Conservation (phyloP, 106 monocot genomes). For the Dendrobium catenatum region DNA sequence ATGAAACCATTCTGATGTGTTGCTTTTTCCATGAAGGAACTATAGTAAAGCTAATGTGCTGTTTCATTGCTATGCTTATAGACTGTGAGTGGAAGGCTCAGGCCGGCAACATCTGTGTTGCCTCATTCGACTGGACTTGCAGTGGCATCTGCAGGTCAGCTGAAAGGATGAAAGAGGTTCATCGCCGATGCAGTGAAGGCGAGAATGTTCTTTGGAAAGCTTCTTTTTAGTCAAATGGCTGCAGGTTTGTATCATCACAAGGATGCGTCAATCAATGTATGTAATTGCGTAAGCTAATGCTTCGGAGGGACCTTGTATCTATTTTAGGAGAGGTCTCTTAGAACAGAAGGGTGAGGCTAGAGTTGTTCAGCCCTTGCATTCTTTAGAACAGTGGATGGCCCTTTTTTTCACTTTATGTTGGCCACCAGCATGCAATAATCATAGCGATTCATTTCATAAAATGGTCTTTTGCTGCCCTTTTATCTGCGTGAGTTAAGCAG, state of each 20-base stretch:
- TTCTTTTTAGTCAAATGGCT: constrained; percentile 9
- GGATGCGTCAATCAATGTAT: not conserved
- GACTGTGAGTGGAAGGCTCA: constrained; percentile 70
- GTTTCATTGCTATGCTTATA: constrained; percentile 1
- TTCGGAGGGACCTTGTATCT: not conserved
- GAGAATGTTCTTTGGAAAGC: constrained; percentile 46
- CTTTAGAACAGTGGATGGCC: constrained; percentile 1
- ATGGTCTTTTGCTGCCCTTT: not conserved
- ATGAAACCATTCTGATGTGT: not conserved
- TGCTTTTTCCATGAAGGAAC: not conserved
- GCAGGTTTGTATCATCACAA: not conserved
- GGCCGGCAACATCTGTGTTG: constrained; percentile 55
- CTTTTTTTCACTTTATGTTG: not conserved
- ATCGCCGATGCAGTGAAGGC: constrained; percentile 40
- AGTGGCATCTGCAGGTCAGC: constrained; percentile 62
- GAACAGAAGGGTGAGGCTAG: not conserved
- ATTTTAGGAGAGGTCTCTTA: constrained; percentile 8
- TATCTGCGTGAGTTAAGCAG: too few species aligned
- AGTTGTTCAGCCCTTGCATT: not conserved
- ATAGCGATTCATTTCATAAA: not conserved
- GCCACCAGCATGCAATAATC: constrained; percentile 5
- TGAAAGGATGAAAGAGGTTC: constrained; percentile 45
- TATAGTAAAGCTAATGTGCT: not conserved
- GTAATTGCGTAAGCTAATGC: constrained; percentile 7
- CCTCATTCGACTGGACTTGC: constrained; percentile 64